These are phyloP conservation scores for Penicillium odoratum DNA, from an alignment of 495 filamentous ascomycete genomes.

Conservation along the genomic window DNA sequence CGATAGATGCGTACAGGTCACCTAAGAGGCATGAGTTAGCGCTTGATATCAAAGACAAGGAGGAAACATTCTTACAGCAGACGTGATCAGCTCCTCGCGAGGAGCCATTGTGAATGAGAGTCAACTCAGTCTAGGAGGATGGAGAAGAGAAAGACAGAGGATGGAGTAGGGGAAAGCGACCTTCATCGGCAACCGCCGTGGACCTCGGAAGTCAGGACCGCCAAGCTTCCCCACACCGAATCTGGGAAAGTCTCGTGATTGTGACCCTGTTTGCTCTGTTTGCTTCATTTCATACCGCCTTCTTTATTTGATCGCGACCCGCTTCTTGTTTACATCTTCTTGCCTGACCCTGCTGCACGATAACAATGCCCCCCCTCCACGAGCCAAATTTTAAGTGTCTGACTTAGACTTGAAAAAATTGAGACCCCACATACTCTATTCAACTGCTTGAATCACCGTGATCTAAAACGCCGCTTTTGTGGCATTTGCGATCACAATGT, in stretches of 20 bases:
- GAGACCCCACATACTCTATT: background rate
- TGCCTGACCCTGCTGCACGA: slow-evolving; percentile 21
- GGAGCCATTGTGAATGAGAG: slow-evolving; percentile 56
- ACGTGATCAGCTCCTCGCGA: slow-evolving; percentile 82
- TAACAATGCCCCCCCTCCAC: slow-evolving; percentile 17
- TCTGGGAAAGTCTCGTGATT: slow-evolving; percentile 35
- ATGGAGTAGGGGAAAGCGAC: slow-evolving; percentile 18
- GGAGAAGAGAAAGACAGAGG: slow-evolving; percentile 10
- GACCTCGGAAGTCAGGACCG: slow-evolving; percentile 44
- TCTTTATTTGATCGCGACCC: slow-evolving; percentile 4
- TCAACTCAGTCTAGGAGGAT: slow-evolving; percentile 15
- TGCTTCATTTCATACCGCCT: background rate
- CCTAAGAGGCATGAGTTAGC: slow-evolving; percentile 26
- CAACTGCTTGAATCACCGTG: background rate
- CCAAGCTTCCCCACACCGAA: slow-evolving; percentile 41
- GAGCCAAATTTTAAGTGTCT: slow-evolving; percentile 12
- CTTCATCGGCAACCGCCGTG: slow-evolving; percentile 31
- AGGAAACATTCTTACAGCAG: slow-evolving; percentile 59
- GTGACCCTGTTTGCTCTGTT: slow-evolving; percentile 18
- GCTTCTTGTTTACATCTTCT: slow-evolving; percentile 32
- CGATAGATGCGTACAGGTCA: slow-evolving; percentile 38
- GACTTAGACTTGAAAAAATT: slow-evolving; percentile 13
- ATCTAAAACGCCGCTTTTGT: slow-evolving; percentile 30
- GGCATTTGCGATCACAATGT: slow-evolving; percentile 55
- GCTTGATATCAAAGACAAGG: slow-evolving; percentile 6